Base-by-base conservation (phyloP, 2,329 filamentous ascomycete species). In the Neonectria ditissima region DNA sequence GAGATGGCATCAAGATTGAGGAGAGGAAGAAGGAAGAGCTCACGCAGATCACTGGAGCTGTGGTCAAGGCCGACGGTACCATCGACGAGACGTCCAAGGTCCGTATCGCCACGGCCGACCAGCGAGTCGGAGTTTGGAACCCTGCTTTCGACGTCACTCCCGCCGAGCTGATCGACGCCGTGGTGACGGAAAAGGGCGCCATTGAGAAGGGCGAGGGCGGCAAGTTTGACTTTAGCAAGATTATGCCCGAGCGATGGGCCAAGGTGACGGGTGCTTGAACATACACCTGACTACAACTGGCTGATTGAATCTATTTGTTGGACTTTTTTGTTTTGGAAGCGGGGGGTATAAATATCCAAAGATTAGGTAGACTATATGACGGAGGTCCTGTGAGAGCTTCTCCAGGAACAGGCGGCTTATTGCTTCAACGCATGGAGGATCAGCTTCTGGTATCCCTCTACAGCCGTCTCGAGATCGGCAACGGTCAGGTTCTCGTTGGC, bases 81-180 rank as follows among this genome's bases (percentile, higher is more conserved):
- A 82, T 95, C 0, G 88, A 93, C 69, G 79, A 88, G 22, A 83
- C 80, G 51, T 83, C 83, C 54, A 89, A 89, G 18, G 91, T 90
- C 60, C 88, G 91, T 13, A 88, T 98, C 32, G 93, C 92, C 44
- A 95, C 93, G 55, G 95, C 95, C 0, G 86, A 90, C 67, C 87
- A 89, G 74, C 88, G 89, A 2, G 94, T 98, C 66, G 83, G 87
- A 43, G 94, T 98, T 9, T 99, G 96, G 94, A 99, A 99, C 77
- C 96, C 96, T 32, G 92, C 94, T 0, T 99, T 99, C 76, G 96
- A 99, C 75, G 92, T 99, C 34, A 99, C 96, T 10, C 95, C 96
- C 0, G 89, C 92, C 39, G 88, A 89, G 66, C 82, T 97, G 56
- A 97, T 99, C 68, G 96, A 99, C 78, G 94, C 92, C 2, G 91